Conservation (phyloP, 208 protist genomes). For the Trypanosomatidae sp. region DNA sequence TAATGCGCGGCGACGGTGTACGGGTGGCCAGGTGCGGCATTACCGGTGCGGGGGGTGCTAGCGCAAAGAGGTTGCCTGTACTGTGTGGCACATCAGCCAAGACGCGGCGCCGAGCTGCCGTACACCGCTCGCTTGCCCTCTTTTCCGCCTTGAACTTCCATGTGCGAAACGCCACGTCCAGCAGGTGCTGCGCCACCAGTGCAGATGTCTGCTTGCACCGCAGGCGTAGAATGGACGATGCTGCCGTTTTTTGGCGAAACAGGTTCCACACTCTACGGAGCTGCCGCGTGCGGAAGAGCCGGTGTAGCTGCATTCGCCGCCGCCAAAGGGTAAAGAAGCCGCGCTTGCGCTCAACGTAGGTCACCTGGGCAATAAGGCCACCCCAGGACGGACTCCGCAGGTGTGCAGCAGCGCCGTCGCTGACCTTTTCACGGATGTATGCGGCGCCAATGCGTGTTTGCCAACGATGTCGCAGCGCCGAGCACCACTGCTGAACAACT, state of each 20-base stretch:
- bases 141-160: constrained; percentile 40
- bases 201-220: constrained; percentile 1
- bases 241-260: constrained; percentile 10
- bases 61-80: constrained; percentile 1
- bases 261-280: constrained; percentile 3
- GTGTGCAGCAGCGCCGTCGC: constrained; percentile 4
- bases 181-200: not conserved
- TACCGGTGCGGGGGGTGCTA: not conserved
- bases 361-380: constrained; percentile 27
- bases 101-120: constrained; percentile 21
- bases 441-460: constrained; percentile 24
- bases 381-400: constrained; percentile 22
- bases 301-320: constrained; percentile 12
- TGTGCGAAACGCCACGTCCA: constrained; percentile 3
- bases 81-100: constrained; percentile 3
- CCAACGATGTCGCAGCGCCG: constrained; percentile 28
- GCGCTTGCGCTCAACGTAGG: constrained; percentile 53
- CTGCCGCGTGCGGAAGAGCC: not conserved
- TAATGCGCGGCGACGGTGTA: not conserved
- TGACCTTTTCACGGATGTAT: constrained; percentile 25
- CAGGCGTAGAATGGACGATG: not conserved
- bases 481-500: constrained; percentile 27
- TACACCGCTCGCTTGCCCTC: constrained; percentile 15
- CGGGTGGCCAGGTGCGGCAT: not conserved
- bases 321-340: constrained; percentile 43